These are phyloP conservation scores for Backusella circina DNA, from an alignment of 192 early-diverging fungal genomes.

Conservation along the genomic window DNA sequence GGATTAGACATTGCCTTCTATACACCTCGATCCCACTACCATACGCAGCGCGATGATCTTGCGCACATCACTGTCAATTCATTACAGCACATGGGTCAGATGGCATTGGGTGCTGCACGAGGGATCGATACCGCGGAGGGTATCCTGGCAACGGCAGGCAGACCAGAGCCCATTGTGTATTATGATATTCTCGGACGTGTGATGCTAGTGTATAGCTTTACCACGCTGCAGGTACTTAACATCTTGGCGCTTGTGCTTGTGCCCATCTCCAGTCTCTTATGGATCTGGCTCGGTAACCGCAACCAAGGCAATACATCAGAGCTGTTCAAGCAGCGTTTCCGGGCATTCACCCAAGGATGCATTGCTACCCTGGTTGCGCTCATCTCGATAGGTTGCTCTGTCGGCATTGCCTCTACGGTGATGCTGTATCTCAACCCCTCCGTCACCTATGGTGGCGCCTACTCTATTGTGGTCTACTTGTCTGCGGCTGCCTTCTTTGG, in stretches of 20 bases:
- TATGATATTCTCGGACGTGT: slow-evolving; percentile 46
- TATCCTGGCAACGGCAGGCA: slow-evolving; percentile 26
- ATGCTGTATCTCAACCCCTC: slow-evolving; percentile 7
- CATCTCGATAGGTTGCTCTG: not conserved
- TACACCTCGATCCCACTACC: slow-evolving; percentile 59
- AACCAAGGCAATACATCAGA: not conserved
- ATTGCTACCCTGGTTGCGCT: not conserved
- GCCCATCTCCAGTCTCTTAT: slow-evolving; percentile 18
- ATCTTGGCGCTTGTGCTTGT: slow-evolving; percentile 14
- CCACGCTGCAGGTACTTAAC: slow-evolving; percentile 18
- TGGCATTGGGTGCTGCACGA: slow-evolving; percentile 43
- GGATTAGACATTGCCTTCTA: slow-evolving; percentile 70
- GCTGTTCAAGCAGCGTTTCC: not conserved
- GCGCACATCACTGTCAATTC: slow-evolving; percentile 46
- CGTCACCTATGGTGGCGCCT: slow-evolving; percentile 3
- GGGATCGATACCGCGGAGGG: slow-evolving; percentile 46
- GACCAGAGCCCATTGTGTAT: slow-evolving; percentile 36
- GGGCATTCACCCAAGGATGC: not conserved
- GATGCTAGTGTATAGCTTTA: slow-evolving; percentile 37
- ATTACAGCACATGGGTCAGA: slow-evolving; percentile 66
- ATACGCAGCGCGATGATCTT: slow-evolving; percentile 55
- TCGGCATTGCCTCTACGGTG: not conserved
- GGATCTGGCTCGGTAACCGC: not conserved
- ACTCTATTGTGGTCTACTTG: not conserved
- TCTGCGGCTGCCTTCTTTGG: not conserved